These are phyloP conservation scores for Leptographium galeiforme DNA, from an alignment of 2,329 filamentous ascomycete genomes.

Conservation along the genomic window DNA sequence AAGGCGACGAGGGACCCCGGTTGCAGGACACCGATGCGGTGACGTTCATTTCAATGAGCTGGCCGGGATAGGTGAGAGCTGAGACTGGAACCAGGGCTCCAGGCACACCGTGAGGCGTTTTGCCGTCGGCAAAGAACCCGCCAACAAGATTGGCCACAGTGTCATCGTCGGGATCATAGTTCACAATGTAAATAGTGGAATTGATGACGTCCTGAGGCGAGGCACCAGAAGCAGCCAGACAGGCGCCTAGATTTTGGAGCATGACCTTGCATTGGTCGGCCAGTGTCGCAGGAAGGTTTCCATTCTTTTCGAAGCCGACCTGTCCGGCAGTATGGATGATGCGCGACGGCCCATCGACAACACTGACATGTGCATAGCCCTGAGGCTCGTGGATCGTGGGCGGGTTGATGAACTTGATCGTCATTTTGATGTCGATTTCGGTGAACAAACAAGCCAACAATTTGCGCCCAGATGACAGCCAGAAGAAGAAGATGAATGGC, in stretches of 20 bases:
- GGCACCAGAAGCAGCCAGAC: neutral
- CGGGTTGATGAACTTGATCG: neutral
- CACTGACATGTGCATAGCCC: neutral
- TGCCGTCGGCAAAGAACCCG: neutral
- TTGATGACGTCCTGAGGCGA: neutral
- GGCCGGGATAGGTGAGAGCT: neutral
- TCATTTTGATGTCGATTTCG: neutral
- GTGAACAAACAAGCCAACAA: neutral
- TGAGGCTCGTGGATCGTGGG: neutral
- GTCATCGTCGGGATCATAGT: neutral
- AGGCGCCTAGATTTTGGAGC: neutral
- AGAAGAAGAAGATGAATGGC: neutral
- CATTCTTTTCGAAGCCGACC: neutral
- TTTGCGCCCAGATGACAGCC: neutral
- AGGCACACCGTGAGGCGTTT: neutral
- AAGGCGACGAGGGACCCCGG: neutral
- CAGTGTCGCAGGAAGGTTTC: neutral
- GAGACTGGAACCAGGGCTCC: neutral
- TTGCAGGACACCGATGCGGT: neutral
- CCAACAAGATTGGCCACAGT: neutral
- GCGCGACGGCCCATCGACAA: neutral
- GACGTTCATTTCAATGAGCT: neutral
- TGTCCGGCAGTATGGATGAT: neutral
- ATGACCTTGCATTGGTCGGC: neutral
- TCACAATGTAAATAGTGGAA: neutral